Conservation (phyloP, 805 yeast species). For the Saccharomyces mikatae region DNA sequence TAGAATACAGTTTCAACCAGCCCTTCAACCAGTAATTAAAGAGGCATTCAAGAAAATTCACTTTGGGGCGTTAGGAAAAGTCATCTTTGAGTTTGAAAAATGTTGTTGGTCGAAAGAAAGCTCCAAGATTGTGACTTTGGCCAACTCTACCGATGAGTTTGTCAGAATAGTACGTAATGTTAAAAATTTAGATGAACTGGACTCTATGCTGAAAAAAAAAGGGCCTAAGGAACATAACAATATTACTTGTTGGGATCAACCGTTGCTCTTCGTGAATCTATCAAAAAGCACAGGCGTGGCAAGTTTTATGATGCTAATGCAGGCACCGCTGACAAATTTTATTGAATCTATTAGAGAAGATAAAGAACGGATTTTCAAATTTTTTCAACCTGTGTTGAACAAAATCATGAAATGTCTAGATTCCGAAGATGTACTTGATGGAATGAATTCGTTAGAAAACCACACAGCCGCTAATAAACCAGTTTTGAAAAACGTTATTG, state of each 20-base stretch:
- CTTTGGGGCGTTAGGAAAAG: conserved; percentile 67
- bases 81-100: conserved; percentile 55
- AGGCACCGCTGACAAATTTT: conserved; percentile 63
- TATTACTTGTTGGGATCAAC: conserved; percentile 45
- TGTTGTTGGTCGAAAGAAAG: conserved; percentile 51
- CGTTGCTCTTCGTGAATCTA: conserved; percentile 54
- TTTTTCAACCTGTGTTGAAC: conserved; percentile 43
- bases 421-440: conserved; percentile 8
- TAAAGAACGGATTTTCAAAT: conserved; percentile 48
- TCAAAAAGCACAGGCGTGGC: conserved; percentile 43
- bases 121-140: conserved; percentile 44
- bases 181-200: conserved; percentile 10
- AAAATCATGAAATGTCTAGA: conserved; percentile 16
- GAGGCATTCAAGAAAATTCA: conserved; percentile 42
- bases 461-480: conserved; percentile 18
- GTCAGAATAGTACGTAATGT: conserved; percentile 16
- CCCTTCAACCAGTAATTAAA: conserved; percentile 39
- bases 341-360: conserved; percentile 42
- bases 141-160: conserved; percentile 20
- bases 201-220: conserved; percentile 5
- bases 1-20: conserved; percentile 48
- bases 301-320: conserved; percentile 57
- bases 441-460: background rate
- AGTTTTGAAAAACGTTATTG: conserved; percentile 36
- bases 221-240: conserved; percentile 1